A percentile compares a stretch with the other conserved stretches of the same genome.
phyloP scores from a whole-genome alignment of 75 land plant genomes.

The Isoetes taiwanensis region DNA sequence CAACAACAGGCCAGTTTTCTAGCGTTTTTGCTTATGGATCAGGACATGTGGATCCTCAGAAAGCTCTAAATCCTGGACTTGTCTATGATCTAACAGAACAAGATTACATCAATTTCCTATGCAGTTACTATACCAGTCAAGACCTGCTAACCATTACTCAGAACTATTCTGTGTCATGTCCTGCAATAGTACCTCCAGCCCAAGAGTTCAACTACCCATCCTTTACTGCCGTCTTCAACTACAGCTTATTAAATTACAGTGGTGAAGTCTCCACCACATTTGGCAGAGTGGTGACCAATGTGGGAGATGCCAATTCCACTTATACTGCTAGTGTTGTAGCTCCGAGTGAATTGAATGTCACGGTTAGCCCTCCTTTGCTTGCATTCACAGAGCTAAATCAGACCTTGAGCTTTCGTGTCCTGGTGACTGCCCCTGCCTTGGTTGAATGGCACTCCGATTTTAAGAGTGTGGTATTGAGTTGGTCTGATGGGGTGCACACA shows the following conservation, averaged over 20 bases:
- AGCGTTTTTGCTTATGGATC: too few relatives aligned
- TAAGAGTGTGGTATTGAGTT: too few relatives aligned
- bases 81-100: neutral
- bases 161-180: too few relatives aligned
- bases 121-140: too few relatives aligned
- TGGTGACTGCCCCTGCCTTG: too few relatives aligned
- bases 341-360: constrained; percentile 46
- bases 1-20: constrained; percentile 13
- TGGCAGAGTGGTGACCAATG: constrained; percentile 62
- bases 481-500: too few relatives aligned
- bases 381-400: constrained; percentile 33
- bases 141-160: too few relatives aligned
- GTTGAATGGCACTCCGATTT: too few relatives aligned
- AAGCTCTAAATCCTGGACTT: neutral
- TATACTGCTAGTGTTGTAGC: constrained; percentile 36
- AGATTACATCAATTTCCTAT: neutral
- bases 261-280: constrained; percentile 25
- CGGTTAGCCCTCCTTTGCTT: constrained; percentile 39
- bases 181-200: too few relatives aligned
- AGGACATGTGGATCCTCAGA: neutral
- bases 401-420: constrained; percentile 37
- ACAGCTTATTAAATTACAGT: too few relatives aligned
- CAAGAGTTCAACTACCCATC: constrained; percentile 78
- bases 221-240: constrained; percentile 46
- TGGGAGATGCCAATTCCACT: constrained; percentile 36